phyloP scores from a whole-genome alignment of 805 yeast species.

The Candida ortonii region DNA sequence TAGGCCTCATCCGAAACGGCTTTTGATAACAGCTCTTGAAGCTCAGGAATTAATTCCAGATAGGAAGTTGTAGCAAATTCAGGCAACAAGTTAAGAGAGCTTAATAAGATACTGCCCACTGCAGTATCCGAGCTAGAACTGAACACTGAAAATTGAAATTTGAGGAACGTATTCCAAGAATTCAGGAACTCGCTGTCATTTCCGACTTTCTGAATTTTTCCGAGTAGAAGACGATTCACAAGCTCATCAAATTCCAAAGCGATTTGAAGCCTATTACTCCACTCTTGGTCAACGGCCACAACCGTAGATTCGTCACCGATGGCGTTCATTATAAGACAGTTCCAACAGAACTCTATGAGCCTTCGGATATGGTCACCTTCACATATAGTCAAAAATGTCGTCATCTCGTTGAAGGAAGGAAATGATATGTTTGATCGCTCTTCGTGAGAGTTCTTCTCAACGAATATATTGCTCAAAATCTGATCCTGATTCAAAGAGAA shows the following conservation, averaged over 20 bases:
- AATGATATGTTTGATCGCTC: conserved; percentile 35
- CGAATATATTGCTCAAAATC: conserved; percentile 35
- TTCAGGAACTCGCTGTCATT: background rate
- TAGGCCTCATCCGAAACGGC: conserved; percentile 25
- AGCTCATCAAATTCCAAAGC: conserved; percentile 60
- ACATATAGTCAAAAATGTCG: conserved; percentile 31
- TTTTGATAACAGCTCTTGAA: conserved; percentile 17
- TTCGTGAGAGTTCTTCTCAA: conserved; percentile 28
- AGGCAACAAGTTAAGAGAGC: conserved; percentile 27
- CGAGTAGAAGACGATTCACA: conserved; percentile 38
- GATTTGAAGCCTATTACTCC: conserved; percentile 67
- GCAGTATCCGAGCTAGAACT: conserved; percentile 1
- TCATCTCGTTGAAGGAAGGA: conserved; percentile 51
- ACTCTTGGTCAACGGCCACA: conserved; percentile 66
- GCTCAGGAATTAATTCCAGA: conserved; percentile 10
- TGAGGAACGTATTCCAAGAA: conserved; percentile 12
- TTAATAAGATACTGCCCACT: conserved; percentile 18
- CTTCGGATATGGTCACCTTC: conserved; percentile 23
- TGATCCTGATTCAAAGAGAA: conserved; percentile 56
- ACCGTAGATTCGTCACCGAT: conserved; percentile 50
- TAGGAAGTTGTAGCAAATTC: conserved; percentile 17
- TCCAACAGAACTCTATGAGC: conserved; percentile 53
- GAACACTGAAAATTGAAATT: conserved; percentile 11
- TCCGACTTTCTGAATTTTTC: conserved; percentile 11
- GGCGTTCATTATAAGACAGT: conserved; percentile 65